Conservation (phyloP, 257 asterid species). For the Ligustrum vulgare region DNA sequence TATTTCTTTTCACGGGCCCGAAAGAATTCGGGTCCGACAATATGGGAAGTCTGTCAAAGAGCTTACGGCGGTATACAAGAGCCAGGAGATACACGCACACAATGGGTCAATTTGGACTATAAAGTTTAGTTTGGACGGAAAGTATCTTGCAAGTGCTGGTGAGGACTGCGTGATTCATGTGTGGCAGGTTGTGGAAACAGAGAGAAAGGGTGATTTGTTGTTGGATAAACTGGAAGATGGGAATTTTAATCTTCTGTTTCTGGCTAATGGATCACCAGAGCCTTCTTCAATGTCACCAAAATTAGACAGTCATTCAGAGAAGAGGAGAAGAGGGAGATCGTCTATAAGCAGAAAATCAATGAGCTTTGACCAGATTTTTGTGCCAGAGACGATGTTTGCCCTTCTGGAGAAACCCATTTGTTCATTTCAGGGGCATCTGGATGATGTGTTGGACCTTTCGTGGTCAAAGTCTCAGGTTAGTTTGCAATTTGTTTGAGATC, state of each 20-base stretch:
- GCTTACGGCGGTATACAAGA: slow-evolving; percentile 78
- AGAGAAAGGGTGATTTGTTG: slow-evolving; percentile 78
- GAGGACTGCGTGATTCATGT: slow-evolving; percentile 95
- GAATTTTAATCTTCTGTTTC: slow-evolving; percentile 63
- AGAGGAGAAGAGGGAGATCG: slow-evolving; percentile 81
- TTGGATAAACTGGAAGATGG: slow-evolving; percentile 82
- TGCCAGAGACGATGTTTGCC: slow-evolving; percentile 78
- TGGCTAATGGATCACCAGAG: slow-evolving; percentile 84
- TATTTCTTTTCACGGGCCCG: slow-evolving; percentile 80
- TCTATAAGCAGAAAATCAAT: slow-evolving; percentile 81
- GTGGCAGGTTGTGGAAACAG: slow-evolving; percentile 85
- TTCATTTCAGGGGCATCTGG: slow-evolving; percentile 83
- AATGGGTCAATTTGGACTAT: slow-evolving; percentile 96
- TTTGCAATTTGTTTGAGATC: slow-evolving; percentile 8
- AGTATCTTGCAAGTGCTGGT: slow-evolving; percentile 97
- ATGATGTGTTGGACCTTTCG: slow-evolving; percentile 89
- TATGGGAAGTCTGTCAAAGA: slow-evolving; percentile 91
- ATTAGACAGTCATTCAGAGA: slow-evolving; percentile 69
- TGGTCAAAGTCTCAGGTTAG: slow-evolving; percentile 99
- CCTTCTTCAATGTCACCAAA: slow-evolving; percentile 69
- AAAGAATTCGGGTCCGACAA: slow-evolving; percentile 78
- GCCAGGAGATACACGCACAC: slow-evolving; percentile 92
- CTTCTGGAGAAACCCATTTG: slow-evolving; percentile 81
- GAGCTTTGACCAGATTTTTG: slow-evolving; percentile 74
- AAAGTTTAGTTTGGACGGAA: slow-evolving; percentile 93